Evolutionary conservation across 1,284 basidiomycete genomes (phyloP).

Genomic region (Apiotrichum montevideense): DNA sequence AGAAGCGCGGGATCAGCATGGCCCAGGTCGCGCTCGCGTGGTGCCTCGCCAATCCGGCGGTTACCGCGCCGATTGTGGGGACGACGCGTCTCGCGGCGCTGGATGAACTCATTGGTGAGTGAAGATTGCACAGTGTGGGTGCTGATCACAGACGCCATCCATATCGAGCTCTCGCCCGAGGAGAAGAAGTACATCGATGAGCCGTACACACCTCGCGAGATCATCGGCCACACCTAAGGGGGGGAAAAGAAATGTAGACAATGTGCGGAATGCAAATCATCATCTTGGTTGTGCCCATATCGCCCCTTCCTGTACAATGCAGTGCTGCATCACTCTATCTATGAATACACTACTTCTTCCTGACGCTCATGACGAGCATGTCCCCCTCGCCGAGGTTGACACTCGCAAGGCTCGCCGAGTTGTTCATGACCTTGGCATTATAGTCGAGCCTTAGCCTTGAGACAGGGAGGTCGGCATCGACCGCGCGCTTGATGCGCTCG

Average conservation of each 20-base stretch:
- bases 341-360: slow-evolving; percentile 51
- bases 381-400: slow-evolving; percentile 89
- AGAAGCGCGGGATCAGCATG: slow-evolving; percentile 54
- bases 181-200: slow-evolving; percentile 54
- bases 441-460: slow-evolving; percentile 72
- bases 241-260: no score
- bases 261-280: no score
- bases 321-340: background rate
- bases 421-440: slow-evolving; percentile 74
- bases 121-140: background rate
- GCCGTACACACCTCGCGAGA: slow-evolving; percentile 43
- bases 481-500: slow-evolving; percentile 71
- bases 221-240: background rate
- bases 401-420: slow-evolving; percentile 70
- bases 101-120: slow-evolving; percentile 33
- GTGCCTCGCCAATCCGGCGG: slow-evolving; percentile 41
- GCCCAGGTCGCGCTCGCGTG: slow-evolving; percentile 57
- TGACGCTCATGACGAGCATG: slow-evolving; percentile 63
- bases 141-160: slow-evolving; percentile 5
- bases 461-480: slow-evolving; percentile 67
- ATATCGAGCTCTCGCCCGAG: slow-evolving; percentile 49
- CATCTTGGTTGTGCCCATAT: no score
- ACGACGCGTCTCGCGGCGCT: slow-evolving; percentile 34
- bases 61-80: slow-evolving; percentile 43
- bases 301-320: background rate